These are phyloP conservation scores for Ustilago lituana DNA, from an alignment of 1,284 basidiomycete genomes.

Conservation along the genomic window DNA sequence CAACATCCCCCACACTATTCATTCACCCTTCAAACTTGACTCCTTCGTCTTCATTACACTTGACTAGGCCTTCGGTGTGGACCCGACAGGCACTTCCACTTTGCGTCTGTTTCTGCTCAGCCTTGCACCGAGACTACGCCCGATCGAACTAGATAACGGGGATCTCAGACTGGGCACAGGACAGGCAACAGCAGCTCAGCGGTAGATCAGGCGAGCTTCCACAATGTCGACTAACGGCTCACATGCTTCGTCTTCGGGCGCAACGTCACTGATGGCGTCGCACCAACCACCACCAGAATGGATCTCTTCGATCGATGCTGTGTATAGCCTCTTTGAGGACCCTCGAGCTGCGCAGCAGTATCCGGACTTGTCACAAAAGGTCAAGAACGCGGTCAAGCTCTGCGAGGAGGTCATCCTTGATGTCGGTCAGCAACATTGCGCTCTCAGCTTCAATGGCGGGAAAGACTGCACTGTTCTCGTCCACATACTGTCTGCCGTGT, in stretches of 20 bases:
- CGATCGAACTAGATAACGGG: no score
- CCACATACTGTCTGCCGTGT: conserved; percentile 81
- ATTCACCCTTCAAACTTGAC: no score
- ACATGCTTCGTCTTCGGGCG: background rate
- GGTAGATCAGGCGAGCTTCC: no score
- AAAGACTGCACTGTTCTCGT: conserved; percentile 95
- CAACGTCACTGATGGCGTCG: conserved; percentile 2
- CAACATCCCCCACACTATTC: no score
- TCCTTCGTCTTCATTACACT: no score
- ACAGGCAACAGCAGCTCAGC: no score
- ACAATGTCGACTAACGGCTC: no score
- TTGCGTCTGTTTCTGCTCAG: no score
- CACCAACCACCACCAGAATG: conserved; percentile 37
- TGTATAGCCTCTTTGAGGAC: conserved; percentile 59
- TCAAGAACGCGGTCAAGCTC: conserved; percentile 46
- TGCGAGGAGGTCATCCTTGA: conserved; percentile 59
- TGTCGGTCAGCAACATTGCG: conserved; percentile 51
- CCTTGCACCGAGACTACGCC: no score
- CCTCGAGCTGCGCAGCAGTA: conserved; percentile 16
- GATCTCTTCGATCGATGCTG: conserved; percentile 61
- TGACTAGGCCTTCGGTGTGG: no score
- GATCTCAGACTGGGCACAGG: no score
- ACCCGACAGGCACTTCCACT: no score
- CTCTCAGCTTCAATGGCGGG: conserved; percentile 93
- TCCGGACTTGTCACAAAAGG: conserved; percentile 41